These are phyloP conservation scores for Hydnum rufescens DNA, from an alignment of 768 basidiomycete species.

Conservation along the genomic window DNA sequence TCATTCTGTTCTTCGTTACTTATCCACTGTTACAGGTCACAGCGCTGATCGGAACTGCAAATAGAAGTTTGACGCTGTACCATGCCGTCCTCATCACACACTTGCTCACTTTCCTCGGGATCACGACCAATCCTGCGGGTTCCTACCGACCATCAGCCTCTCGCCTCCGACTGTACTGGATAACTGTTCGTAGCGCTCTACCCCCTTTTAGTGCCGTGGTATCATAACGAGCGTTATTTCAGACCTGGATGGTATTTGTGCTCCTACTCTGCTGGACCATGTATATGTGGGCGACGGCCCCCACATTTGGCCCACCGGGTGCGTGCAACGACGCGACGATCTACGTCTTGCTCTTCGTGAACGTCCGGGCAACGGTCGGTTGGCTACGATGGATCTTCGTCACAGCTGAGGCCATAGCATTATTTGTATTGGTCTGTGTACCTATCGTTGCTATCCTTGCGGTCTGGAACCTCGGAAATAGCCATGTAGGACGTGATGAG, in stretches of 20 bases:
- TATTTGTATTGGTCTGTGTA: neutral
- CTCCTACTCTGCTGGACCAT: slow-evolving; percentile 1
- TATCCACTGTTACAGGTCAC: neutral
- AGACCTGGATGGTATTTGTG: neutral
- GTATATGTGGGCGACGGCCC: slow-evolving; percentile 3
- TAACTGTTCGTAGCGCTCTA: neutral
- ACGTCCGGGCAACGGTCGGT: slow-evolving; percentile 5
- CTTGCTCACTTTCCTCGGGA: slow-evolving; percentile 6
- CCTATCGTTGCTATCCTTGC: neutral
- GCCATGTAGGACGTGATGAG: too few species aligned
- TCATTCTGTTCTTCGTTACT: neutral
- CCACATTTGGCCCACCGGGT: slow-evolving; percentile 5
- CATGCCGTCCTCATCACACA: slow-evolving; percentile 7
- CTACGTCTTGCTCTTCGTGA: slow-evolving; percentile 2
- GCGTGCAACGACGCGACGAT: slow-evolving; percentile 6
- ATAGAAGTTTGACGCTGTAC: neutral
- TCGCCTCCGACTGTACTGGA: neutral
- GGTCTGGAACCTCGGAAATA: too few species aligned
- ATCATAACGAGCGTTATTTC: neutral
- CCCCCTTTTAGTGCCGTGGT: neutral
- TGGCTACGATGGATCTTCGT: slow-evolving; percentile 4
- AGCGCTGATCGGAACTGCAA: neutral
- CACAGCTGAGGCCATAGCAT: neutral
- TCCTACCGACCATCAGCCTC: slow-evolving; percentile 1
- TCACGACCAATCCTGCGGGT: slow-evolving; percentile 3